phyloP scores from a whole-genome alignment of 1,284 basidiomycete species.

The Marasmius oreades region DNA sequence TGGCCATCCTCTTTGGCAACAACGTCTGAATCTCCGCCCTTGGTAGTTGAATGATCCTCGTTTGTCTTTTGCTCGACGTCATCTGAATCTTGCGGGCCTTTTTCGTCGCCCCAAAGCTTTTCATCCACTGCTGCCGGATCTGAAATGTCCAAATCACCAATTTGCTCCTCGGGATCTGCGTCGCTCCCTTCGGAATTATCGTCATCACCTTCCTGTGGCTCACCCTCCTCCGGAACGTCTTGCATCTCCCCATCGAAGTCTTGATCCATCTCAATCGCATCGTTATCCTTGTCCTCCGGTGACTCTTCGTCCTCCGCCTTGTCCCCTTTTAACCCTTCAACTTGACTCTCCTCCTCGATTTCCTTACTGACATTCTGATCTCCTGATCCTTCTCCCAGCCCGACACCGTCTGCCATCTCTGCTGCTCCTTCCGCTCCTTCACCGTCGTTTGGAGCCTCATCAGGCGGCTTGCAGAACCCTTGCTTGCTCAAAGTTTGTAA shows the following conservation, averaged over 20 bases:
- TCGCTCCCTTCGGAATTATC: conserved; percentile 54
- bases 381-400: conserved; percentile 84
- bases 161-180: conserved; percentile 75
- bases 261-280: conserved; percentile 73
- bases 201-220: conserved; percentile 51
- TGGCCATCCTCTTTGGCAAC: conserved; percentile 69
- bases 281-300: conserved; percentile 52
- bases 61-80: conserved; percentile 49
- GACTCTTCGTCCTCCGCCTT: conserved; percentile 50
- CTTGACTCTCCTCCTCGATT: conserved; percentile 93
- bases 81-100: conserved; percentile 46
- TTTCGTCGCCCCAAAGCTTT: conserved; percentile 93
- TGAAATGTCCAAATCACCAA: conserved; percentile 83
- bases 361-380: conserved; percentile 87
- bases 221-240: conserved; percentile 67
- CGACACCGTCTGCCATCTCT: conserved; percentile 70
- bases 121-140: conserved; percentile 91
- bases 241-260: conserved; percentile 83
- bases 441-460: conserved; percentile 49
- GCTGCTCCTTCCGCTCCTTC: conserved; percentile 43
- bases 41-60: conserved; percentile 45
- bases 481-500: conserved; percentile 75
- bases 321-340: conserved; percentile 87
- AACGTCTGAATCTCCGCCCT: conserved; percentile 61
- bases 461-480: conserved; percentile 91